Evolutionary conservation across 345 rosid genomes (phyloP), one percentile per base, ranked within the genome.

Genomic region (Lumnitzera racemosa): DNA sequence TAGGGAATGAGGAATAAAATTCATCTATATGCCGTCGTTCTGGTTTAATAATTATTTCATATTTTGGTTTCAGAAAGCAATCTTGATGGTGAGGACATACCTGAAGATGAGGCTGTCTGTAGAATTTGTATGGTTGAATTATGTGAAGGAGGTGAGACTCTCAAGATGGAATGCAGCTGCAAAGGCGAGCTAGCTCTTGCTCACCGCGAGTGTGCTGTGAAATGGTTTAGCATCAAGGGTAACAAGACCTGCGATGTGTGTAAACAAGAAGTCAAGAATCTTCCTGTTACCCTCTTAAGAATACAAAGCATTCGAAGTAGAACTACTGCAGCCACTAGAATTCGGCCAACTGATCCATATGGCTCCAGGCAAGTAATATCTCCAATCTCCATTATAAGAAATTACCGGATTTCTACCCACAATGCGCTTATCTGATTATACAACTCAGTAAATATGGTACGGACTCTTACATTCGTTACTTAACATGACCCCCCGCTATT

Each of bases 121-220:
- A 81, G 98, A 67, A 92, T 92, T 67, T 92, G 98, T 74, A 51
- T 92, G 59, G 83, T 81, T 46, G 98, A 87, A n/a, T 73, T 92
- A 17, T 78, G 90, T 55, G 96, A 92, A 87, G 96, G 94, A 31
- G 98, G 98, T 3, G 96, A 92, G 76, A 92, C 98, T 12, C 73
- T 92, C 27, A 87, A 89, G 84, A 87, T 92, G 94, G 98, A 92
- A 68, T 92, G 96, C 81, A 92, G 96, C 75, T 92, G 97, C 82
- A 92, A 87, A 86, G 98, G 98, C 0, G 96, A 92, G 67, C 96
- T 92, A 43, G 96, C 97, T 68, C 74, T 92, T 62, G 97, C 96
- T 13, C 98, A 89, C 73, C 80, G 77, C 76, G 96, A 87, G 49
- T 92, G 98, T 72, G 96, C 96, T 53, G 70, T 89, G 15, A 92